Conservation (phyloP, 768 basidiomycete genomes). For the Naematelia encephala region DNA sequence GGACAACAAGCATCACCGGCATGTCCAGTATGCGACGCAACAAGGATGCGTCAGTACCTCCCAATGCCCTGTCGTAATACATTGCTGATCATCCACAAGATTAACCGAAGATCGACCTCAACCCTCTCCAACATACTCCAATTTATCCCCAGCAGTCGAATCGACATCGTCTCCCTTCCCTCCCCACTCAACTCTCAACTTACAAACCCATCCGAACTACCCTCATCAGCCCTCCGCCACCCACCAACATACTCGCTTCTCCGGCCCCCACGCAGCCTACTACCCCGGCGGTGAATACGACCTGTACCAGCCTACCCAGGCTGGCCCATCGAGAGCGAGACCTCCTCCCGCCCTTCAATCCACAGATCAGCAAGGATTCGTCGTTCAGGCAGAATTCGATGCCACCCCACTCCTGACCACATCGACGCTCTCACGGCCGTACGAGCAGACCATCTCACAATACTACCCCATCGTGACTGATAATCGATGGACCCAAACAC, state of each 20-base stretch:
- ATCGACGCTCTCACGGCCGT: conserved; percentile 22
- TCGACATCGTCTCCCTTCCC: conserved; percentile 18
- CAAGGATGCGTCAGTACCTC: conserved; percentile 6
- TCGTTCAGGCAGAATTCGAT: conserved; percentile 3
- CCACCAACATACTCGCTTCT: conserved; percentile 15
- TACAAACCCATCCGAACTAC: conserved; percentile 15
- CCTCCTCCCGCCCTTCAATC: conserved; percentile 8
- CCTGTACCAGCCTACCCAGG: conserved; percentile 13
- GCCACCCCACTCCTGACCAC: conserved; percentile 22
- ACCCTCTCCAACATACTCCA: conserved; percentile 30
- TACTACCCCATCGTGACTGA: conserved; percentile 34
- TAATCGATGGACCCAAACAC: conserved; percentile 16
- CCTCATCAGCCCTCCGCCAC: conserved; percentile 18
- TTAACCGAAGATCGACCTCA: conserved; percentile 7
- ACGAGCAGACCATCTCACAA: conserved; percentile 38
- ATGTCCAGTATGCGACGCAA: conserved; percentile 4
- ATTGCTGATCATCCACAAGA: conserved; percentile 4
- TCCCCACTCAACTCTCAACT: conserved; percentile 13
- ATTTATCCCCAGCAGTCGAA: conserved; percentile 17
- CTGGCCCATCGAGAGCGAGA: conserved; percentile 6
- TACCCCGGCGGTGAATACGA: conserved; percentile 24
- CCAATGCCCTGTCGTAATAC: not conserved
- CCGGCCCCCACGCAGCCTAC: conserved; percentile 9
- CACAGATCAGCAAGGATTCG: conserved; percentile 4
- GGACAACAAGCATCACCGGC: conserved; percentile 14